Conservation (phyloP, 352 stramenopile species). For the Pilasporangium apinafurcum region DNA sequence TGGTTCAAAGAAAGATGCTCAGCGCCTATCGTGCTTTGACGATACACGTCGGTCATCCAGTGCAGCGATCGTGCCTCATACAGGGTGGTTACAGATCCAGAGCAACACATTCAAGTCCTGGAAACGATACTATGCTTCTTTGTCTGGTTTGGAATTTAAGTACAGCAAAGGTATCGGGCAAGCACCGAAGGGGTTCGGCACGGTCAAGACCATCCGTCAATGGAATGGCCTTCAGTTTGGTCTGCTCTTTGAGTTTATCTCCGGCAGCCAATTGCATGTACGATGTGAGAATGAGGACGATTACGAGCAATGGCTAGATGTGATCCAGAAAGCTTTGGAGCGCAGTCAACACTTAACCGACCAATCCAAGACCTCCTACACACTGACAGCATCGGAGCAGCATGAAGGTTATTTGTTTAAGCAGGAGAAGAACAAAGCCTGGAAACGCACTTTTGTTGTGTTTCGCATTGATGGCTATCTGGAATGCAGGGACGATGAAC, state of each 20-base stretch:
- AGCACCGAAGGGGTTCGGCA: constrained; percentile 58
- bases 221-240: constrained; percentile 45
- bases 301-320: constrained; percentile 40
- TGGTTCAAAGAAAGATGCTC: not conserved
- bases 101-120: constrained; percentile 51
- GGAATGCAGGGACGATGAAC: constrained; percentile 50
- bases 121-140: constrained; percentile 66
- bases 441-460: constrained; percentile 56
- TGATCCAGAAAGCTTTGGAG: constrained; percentile 49
- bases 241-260: constrained; percentile 44
- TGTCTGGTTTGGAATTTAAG: constrained; percentile 70
- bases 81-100: constrained; percentile 66
- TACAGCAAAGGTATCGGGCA: constrained; percentile 59
- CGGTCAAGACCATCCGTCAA: constrained; percentile 30
- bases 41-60: constrained; percentile 42
- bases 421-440: constrained; percentile 48
- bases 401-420: constrained; percentile 68
- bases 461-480: constrained; percentile 68
- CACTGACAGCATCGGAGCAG: constrained; percentile 48
- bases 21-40: constrained; percentile 58
- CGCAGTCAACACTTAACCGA: constrained; percentile 36
- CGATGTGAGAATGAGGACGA: constrained; percentile 38
- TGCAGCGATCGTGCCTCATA: constrained; percentile 46
- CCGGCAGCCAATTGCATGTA: constrained; percentile 32
- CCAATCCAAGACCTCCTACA: constrained; percentile 70